Evolutionary conservation across 306 rosid species (phyloP), one percentile per base, ranked within the genome.

Genomic region (Psophocarpus tetragonolobus): DNA sequence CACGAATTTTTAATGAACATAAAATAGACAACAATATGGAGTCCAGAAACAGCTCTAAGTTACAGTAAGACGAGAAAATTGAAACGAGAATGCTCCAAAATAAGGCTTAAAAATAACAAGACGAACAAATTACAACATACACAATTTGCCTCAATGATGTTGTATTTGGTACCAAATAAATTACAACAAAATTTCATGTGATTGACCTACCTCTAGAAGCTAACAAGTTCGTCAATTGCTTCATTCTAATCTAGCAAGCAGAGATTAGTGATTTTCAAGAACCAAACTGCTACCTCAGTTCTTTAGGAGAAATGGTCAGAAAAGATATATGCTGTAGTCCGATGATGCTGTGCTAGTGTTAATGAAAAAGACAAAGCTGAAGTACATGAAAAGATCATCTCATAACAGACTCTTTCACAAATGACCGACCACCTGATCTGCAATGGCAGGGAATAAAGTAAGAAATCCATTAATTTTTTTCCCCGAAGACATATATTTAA

Each of bases 361-460:
- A 44, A 75, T 47, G 48, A 36, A 63, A 3, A 45, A 32, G 9
- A 41, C 30, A 13, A 7, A 11, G 72, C 73, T 21, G 27, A 48
- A 36, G 50, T 56, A 33, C 33, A 11, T 15, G 47, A 33, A 17
- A 23, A 42, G 36, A 85, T 95, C 97, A 95, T 81, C 97, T 88
- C 99, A 95, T 91, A 61, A 95, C 97, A 0, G 97, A 91, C 83
- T 95, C 99, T 84, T 95, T 95, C 33, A 95, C 91, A 81, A 81
- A 91, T 35, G 97, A 85, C 67, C 97, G 94, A 51, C 96, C 97
- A 48, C 97, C 99, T 0, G 97, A 87, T 61, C 99, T 95, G 97
- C 87, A 88, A 87, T 77, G 77, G 51, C 69, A 79, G 68, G 70
- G 32, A 65, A 60, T 21, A 73, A 44, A 9, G 44, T 82, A 57